phyloP scores from a whole-genome alignment of 1,139 yeast species.

The Suhomyces atakaporum region DNA sequence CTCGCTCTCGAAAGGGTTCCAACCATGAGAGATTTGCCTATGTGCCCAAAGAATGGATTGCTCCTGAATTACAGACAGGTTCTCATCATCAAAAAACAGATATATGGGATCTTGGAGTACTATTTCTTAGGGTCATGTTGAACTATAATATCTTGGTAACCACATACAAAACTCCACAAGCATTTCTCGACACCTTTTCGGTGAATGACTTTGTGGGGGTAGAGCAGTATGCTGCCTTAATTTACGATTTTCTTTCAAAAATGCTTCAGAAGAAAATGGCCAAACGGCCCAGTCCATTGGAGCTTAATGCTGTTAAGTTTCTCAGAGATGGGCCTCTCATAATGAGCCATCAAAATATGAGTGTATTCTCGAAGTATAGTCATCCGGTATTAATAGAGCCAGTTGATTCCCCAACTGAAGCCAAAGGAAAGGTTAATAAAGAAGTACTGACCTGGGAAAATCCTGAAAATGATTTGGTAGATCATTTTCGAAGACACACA shows the following conservation, averaged over 20 bases:
- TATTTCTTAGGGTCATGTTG: conserved; percentile 69
- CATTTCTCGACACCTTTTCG: conserved; percentile 53
- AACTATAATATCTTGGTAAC: conserved; percentile 51
- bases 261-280: conserved; percentile 69
- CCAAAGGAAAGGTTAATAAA: background rate
- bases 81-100: conserved; percentile 77
- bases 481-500: conserved; percentile 5
- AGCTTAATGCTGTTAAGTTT: conserved; percentile 79
- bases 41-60: conserved; percentile 57
- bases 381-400: background rate
- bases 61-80: conserved; percentile 66
- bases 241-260: conserved; percentile 64
- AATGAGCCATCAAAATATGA: conserved; percentile 6
- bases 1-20: conserved; percentile 3
- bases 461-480: conserved; percentile 3
- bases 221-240: conserved; percentile 38
- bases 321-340: conserved; percentile 64
- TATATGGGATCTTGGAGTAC: conserved; percentile 88
- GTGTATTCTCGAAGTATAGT: conserved; percentile 5
- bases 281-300: conserved; percentile 79
- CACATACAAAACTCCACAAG: conserved; percentile 60
- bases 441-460: background rate
- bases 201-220: conserved; percentile 29
- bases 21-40: conserved; percentile 13
- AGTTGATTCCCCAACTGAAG: background rate